These are phyloP conservation scores for Eruca vesicaria DNA, from an alignment of 441 rosid genomes.

Conservation along the genomic window DNA sequence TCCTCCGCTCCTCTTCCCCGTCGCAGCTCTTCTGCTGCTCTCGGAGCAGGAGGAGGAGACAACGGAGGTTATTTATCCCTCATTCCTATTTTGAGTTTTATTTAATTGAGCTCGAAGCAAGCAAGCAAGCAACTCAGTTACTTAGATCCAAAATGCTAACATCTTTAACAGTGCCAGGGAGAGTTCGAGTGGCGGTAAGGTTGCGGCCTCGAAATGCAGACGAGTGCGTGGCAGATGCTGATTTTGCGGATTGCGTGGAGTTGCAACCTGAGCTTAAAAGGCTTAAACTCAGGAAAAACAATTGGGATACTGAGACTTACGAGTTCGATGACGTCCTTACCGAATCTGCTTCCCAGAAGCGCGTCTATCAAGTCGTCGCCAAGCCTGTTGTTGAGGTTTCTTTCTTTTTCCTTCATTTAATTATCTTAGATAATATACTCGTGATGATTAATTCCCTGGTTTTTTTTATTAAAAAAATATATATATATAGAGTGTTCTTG, in stretches of 20 bases:
- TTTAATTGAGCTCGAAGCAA: not conserved
- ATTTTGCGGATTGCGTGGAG: slow-evolving; percentile 96
- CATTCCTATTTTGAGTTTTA: too few relatives aligned
- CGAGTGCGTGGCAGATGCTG: slow-evolving; percentile 82
- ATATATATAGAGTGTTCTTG: slow-evolving; percentile 74
- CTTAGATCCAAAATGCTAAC: too few relatives aligned
- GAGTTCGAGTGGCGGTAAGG: slow-evolving; percentile 93
- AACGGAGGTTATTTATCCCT: slow-evolving; percentile 53
- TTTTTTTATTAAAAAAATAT: not conserved
- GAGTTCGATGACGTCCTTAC: slow-evolving; percentile 92
- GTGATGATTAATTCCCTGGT: not conserved
- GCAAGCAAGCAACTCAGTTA: not conserved
- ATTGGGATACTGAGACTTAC: slow-evolving; percentile 92
- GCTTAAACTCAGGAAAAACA: slow-evolving; percentile 90
- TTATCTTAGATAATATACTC: not conserved
- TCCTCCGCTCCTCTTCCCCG: slow-evolving; percentile 55
- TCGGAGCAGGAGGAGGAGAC: slow-evolving; percentile 38
- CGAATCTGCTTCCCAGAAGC: slow-evolving; percentile 93
- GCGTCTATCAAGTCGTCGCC: slow-evolving; percentile 94
- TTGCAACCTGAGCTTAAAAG: slow-evolving; percentile 90
- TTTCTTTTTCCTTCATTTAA: not conserved
- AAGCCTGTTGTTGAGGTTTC: slow-evolving; percentile 98
- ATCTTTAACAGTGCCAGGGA: slow-evolving; percentile 62
- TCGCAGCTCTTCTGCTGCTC: slow-evolving; percentile 57
- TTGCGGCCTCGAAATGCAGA: slow-evolving; percentile 83